Evolutionary conservation across 2,329 filamentous ascomycete species (phyloP).

Genomic region (Chlorencoelia australis): DNA sequence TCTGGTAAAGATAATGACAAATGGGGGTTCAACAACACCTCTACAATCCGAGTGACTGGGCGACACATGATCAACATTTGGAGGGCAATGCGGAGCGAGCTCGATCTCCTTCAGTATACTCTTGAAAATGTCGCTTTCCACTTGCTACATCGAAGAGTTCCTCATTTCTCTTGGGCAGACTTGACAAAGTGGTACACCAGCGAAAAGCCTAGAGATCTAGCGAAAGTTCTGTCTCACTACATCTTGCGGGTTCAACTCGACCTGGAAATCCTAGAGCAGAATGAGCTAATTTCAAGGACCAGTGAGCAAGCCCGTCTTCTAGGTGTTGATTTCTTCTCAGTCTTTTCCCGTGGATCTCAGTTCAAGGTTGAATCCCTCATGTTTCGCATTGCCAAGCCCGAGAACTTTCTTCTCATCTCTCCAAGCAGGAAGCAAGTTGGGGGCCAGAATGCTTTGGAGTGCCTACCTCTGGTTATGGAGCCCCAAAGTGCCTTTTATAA

Average conservation of each 20-base stretch:
- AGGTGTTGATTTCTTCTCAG: conserved; percentile 93
- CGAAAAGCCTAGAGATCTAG: conserved; percentile 55
- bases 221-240: conserved; percentile 72
- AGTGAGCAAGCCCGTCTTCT: conserved; percentile 90
- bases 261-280: conserved; percentile 82
- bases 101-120: conserved; percentile 87
- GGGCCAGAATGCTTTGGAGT: conserved; percentile 87
- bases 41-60: conserved; percentile 84
- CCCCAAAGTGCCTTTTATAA: conserved; percentile 91
- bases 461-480: conserved; percentile 92
- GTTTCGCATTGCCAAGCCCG: conserved; percentile 96
- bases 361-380: conserved; percentile 99
- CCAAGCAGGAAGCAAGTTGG: conserved; percentile 88
- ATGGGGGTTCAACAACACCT: conserved; percentile 93
- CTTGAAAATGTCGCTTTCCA: conserved; percentile 96
- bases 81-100: conserved; percentile 87
- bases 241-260: conserved; percentile 66
- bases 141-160: conserved; percentile 74
- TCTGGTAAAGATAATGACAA: conserved; percentile 79
- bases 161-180: conserved; percentile 72
- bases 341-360: conserved; percentile 89
- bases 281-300: conserved; percentile 78
- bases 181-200: conserved; percentile 76
- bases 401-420: conserved; percentile 84
- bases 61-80: conserved; percentile 96